Conservation (phyloP, 1,284 basidiomycete species). For the Cryptococcus hybrid region DNA sequence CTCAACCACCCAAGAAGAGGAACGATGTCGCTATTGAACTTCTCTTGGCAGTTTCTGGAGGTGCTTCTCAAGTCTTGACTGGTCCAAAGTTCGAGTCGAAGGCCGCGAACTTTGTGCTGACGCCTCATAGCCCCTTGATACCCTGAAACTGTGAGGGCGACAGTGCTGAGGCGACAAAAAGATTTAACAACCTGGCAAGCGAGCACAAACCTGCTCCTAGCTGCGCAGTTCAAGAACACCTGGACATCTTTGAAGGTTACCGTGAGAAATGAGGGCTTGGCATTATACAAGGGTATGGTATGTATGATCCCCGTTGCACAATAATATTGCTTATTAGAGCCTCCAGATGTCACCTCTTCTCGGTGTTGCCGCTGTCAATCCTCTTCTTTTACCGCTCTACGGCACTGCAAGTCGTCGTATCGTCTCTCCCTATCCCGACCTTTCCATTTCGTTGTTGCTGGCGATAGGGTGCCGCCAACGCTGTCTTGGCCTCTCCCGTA, state of each 20-base stretch:
- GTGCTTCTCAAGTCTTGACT: conserved; percentile 63
- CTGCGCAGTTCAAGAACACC: conserved; percentile 72
- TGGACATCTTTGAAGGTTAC: conserved; percentile 84
- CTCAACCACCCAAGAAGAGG: conserved; percentile 34
- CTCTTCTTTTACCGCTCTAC: conserved; percentile 83
- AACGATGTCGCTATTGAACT: conserved; percentile 48
- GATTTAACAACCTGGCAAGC: conserved; percentile 15
- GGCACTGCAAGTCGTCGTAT: conserved; percentile 70
- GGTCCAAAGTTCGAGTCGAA: conserved; percentile 58
- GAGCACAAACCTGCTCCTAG: conserved; percentile 53
- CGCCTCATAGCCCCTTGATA: conserved; percentile 60
- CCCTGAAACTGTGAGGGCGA: conserved; percentile 50
- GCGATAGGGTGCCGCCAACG: conserved; percentile 86
- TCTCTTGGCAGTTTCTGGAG: conserved; percentile 49
- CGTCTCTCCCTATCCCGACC: conserved; percentile 80
- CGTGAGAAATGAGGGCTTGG: conserved; percentile 80
- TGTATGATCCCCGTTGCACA: neutral
- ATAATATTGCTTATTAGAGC: neutral
- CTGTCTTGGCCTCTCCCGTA: conserved; percentile 82
- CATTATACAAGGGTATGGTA: conserved; percentile 78
- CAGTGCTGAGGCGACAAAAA: neutral
- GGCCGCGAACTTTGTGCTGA: neutral
- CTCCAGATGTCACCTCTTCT: conserved; percentile 75
- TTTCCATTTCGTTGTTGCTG: conserved; percentile 78
- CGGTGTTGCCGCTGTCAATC: conserved; percentile 96